Evolutionary conservation across 805 yeast species (phyloP).

Genomic region (Candida awuae): DNA sequence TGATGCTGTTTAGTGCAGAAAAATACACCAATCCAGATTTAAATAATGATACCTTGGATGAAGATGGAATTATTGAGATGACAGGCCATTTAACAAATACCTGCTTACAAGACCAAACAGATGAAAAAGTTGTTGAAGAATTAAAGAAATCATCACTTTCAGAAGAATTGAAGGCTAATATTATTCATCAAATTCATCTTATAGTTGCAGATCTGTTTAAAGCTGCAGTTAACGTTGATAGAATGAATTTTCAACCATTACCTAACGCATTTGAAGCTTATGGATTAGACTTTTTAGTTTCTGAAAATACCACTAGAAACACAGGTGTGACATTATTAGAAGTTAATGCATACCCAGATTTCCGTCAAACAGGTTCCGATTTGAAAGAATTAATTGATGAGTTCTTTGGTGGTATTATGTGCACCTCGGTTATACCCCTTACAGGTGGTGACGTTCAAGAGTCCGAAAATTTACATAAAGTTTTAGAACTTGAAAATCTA

Average conservation of each 20-base stretch:
- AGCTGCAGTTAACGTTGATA: conserved; percentile 77
- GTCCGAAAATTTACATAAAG: conserved; percentile 9
- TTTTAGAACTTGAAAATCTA: conserved; percentile 8
- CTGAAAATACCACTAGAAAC: conserved; percentile 31
- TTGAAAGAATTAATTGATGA: conserved; percentile 58
- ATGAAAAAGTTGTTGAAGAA: conserved; percentile 41
- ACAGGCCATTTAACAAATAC: conserved; percentile 89
- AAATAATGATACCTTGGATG: conserved; percentile 20
- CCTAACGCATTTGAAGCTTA: conserved; percentile 76
- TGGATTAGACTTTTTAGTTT: conserved; percentile 84
- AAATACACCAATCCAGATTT: conserved; percentile 34
- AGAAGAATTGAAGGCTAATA: conserved; percentile 28
- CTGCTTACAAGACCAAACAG: conserved; percentile 56
- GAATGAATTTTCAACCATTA: conserved; percentile 76
- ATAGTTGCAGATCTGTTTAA: conserved; percentile 63
- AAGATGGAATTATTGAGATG: conserved; percentile 35
- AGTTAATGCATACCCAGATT: conserved; percentile 92
- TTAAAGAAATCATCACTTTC: conserved; percentile 45
- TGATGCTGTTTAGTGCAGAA: conserved; percentile 69
- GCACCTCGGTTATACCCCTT: conserved; percentile 18
- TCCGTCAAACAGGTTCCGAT: conserved; percentile 85
- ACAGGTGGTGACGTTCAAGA: conserved; percentile 3
- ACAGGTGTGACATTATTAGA: conserved; percentile 56
- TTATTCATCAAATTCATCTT: conserved; percentile 49
- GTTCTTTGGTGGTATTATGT: conserved; percentile 52